Conservation (phyloP, 352 stramenopile species). For the Globisporangium alternatum region DNA sequence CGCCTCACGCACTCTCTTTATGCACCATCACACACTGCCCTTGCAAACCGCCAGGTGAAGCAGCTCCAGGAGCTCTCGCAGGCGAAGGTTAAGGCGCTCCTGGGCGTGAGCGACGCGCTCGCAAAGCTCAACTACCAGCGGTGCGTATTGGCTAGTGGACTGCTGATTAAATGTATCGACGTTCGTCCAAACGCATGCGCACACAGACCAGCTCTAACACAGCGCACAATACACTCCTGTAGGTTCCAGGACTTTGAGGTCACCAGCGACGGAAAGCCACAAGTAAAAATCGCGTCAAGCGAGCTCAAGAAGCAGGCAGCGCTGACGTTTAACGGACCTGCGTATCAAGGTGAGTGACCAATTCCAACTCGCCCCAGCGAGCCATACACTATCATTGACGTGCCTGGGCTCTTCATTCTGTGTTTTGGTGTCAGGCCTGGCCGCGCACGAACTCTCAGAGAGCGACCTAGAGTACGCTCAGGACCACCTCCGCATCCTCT, state of each 20-base stretch:
- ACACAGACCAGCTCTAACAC: neutral
- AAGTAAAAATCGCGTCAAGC: slow-evolving; percentile 20
- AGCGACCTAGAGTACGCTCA: slow-evolving; percentile 76
- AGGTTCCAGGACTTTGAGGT: slow-evolving; percentile 67
- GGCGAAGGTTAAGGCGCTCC: slow-evolving; percentile 74
- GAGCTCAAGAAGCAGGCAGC: slow-evolving; percentile 64
- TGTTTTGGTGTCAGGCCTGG: slow-evolving; percentile 33
- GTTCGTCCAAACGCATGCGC: too few relatives aligned
- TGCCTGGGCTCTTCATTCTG: too few relatives aligned
- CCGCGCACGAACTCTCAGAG: slow-evolving; percentile 50
- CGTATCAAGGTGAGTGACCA: slow-evolving; percentile 50
- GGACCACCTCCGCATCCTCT: slow-evolving; percentile 90
- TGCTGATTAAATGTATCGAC: neutral
- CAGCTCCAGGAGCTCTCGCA: slow-evolving; percentile 62
- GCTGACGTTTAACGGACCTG: slow-evolving; percentile 81
- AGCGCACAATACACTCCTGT: neutral
- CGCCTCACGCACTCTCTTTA: neutral
- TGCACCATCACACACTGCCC: neutral
- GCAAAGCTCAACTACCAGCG: slow-evolving; percentile 86
- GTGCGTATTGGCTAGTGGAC: slow-evolving; percentile 15
- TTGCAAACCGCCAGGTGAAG: slow-evolving; percentile 22
- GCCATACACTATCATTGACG: neutral
- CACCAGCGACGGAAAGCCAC: slow-evolving; percentile 15
- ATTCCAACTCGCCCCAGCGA: neutral
- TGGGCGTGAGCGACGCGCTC: slow-evolving; percentile 80